Conservation (phyloP, 805 yeast genomes). For the Hanseniaspora thailandica region DNA sequence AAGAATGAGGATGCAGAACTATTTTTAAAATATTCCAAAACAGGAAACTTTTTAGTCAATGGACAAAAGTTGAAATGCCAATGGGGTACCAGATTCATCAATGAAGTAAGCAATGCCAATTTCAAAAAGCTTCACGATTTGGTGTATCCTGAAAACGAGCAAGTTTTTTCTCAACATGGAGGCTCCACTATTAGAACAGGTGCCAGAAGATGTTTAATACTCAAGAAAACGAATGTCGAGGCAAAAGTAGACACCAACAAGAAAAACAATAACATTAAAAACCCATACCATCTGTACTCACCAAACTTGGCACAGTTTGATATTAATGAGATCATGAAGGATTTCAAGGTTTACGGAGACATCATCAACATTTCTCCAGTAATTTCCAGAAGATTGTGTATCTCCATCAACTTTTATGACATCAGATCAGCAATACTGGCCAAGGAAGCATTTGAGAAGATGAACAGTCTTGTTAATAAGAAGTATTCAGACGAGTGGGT, state of each 20-base stretch:
- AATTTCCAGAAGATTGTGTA: conserved; percentile 51
- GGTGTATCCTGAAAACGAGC: conserved; percentile 15
- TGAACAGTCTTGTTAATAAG: conserved; percentile 28
- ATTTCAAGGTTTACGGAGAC: conserved; percentile 47
- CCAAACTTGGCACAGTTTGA: conserved; percentile 39
- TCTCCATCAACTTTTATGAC: conserved; percentile 49
- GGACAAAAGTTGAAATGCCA: conserved; percentile 39
- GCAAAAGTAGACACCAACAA: conserved; percentile 16
- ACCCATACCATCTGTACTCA: conserved; percentile 23
- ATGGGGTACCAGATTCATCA: conserved; percentile 31
- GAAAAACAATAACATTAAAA: neutral
- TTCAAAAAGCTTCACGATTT: conserved; percentile 18
- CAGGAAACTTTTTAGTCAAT: conserved; percentile 47
- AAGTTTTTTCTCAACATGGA: conserved; percentile 14
- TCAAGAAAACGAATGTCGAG: conserved; percentile 31
- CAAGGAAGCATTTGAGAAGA: conserved; percentile 35
- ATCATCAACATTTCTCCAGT: conserved; percentile 54
- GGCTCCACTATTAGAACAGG: conserved; percentile 32
- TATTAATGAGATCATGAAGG: conserved; percentile 34
- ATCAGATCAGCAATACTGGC: conserved; percentile 50
- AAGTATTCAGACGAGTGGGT: conserved; percentile 48
- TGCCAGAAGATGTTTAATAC: conserved; percentile 46
- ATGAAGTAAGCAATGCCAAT: conserved; percentile 1
- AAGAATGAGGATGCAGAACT: conserved; percentile 41
- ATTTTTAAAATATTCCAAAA: conserved; percentile 41